These are phyloP conservation scores for Salix udensis DNA, from an alignment of 345 rosid species.

Conservation along the genomic window DNA sequence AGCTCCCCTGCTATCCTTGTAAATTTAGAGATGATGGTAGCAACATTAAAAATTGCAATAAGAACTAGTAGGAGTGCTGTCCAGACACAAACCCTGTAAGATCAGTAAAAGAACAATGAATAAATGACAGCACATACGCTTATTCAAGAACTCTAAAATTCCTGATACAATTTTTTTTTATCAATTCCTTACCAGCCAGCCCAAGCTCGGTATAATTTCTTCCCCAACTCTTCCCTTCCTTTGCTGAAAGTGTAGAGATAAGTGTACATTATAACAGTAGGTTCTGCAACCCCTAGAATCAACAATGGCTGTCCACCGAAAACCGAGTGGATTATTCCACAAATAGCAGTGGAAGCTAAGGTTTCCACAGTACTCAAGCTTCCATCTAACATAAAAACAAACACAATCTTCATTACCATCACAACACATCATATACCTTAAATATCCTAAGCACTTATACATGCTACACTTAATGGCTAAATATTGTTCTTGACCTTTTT, in stretches of 20 bases:
- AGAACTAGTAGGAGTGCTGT: constrained; percentile 56
- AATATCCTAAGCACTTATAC: neutral
- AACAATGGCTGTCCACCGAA: constrained; percentile 84
- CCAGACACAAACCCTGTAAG: constrained; percentile 73
- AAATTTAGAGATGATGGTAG: constrained; percentile 54
- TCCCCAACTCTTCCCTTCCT: constrained; percentile 53
- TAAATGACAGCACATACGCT: neutral
- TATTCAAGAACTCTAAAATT: neutral
- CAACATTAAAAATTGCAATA: constrained; percentile 65
- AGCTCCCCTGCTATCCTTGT: constrained; percentile 76
- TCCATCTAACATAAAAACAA: constrained; percentile 41
- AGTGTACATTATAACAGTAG: constrained; percentile 82
- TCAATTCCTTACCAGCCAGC: constrained; percentile 55
- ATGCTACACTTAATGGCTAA: neutral
- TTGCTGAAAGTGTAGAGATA: constrained; percentile 67
- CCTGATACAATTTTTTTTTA: neutral
- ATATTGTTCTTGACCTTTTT: neutral
- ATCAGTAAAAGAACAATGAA: neutral
- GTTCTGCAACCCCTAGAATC: constrained; percentile 86
- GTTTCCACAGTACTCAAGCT: constrained; percentile 72
- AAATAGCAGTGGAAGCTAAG: constrained; percentile 71
- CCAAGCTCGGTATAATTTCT: constrained; percentile 67
- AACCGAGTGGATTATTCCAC: constrained; percentile 73
- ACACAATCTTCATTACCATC: constrained; percentile 6
- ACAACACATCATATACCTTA: neutral